Percentiles rank a stretch among this genome's conserved stretches.
Conservation (phyloP, 2,329 filamentous ascomycete genomes). For the Ophiostoma angusticollis region DNA sequence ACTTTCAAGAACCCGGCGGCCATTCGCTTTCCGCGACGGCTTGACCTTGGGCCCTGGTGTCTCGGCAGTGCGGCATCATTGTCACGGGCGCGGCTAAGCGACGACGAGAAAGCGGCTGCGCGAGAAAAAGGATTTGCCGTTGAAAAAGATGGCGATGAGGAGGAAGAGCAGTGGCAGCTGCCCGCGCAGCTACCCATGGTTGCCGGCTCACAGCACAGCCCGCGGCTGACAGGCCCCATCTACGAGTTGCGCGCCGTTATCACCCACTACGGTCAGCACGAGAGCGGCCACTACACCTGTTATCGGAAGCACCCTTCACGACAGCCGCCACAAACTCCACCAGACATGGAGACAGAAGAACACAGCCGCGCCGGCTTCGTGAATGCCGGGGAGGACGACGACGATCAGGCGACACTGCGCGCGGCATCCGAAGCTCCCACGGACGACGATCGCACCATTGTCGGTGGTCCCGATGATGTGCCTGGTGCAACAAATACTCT, state of each 20-base stretch:
- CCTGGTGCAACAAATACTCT: too few species aligned
- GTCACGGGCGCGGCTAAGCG: not conserved
- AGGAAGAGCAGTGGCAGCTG: slow-evolving; percentile 55
- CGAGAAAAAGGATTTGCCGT: not conserved
- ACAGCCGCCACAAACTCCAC: too few species aligned
- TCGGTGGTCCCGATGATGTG: not conserved
- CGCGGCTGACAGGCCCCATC: slow-evolving; percentile 41
- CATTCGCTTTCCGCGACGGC: slow-evolving; percentile 59
- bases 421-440: not conserved
- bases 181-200: slow-evolving; percentile 65
- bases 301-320: slow-evolving; percentile 66
- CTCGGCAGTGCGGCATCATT: slow-evolving; percentile 44
- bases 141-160: not conserved
- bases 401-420: slow-evolving; percentile 1
- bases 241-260: slow-evolving; percentile 77
- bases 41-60: slow-evolving; percentile 79
- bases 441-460: not conserved
- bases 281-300: slow-evolving; percentile 92
- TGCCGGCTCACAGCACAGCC: slow-evolving; percentile 36
- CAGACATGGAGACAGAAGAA: slow-evolving; percentile 9
- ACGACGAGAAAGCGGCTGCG: not conserved
- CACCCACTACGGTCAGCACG: slow-evolving; percentile 80
- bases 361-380: slow-evolving; percentile 8
- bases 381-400: too few species aligned
- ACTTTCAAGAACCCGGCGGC: slow-evolving; percentile 73